These are phyloP conservation scores for Xylariaceae sp. DNA, from an alignment of 2,329 filamentous ascomycete genomes.

Conservation along the genomic window DNA sequence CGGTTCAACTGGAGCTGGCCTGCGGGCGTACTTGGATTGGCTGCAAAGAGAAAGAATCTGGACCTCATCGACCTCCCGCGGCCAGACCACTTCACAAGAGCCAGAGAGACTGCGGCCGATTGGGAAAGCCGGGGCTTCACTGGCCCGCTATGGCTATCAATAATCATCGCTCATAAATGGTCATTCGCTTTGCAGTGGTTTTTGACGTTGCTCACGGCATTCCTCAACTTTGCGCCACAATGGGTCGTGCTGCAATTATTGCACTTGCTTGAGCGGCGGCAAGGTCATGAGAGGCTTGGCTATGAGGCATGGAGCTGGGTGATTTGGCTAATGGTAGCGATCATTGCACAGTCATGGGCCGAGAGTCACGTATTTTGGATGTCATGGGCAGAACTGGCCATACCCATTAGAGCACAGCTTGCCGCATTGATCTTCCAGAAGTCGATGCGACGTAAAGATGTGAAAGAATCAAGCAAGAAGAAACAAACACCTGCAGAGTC, in stretches of 20 bases:
- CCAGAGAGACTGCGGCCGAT: conserved; percentile 43
- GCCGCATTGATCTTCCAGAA: conserved; percentile 73
- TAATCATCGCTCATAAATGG: conserved; percentile 54
- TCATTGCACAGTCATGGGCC: conserved; percentile 54
- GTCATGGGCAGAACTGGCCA: conserved; percentile 55
- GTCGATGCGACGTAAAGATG: conserved; percentile 71
- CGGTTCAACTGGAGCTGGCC: conserved; percentile 67
- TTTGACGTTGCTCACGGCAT: conserved; percentile 48
- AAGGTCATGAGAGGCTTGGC: conserved; percentile 39
- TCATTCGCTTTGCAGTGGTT: conserved; percentile 55
- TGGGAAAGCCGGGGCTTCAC: conserved; percentile 46
- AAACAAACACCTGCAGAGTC: conserved; percentile 32
- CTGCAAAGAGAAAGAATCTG: conserved; percentile 54
- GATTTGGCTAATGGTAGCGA: conserved; percentile 55
- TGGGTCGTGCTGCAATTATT: conserved; percentile 65
- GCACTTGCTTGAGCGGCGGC: conserved; percentile 55
- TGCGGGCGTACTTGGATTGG: conserved; percentile 46
- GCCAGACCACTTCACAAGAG: conserved; percentile 51
- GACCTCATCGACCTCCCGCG: conserved; percentile 59
- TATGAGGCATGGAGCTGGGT: conserved; percentile 65
- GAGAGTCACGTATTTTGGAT: conserved; percentile 66
- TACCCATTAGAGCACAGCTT: conserved; percentile 66
- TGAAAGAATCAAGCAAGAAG: conserved; percentile 58
- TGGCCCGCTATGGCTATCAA: conserved; percentile 53
- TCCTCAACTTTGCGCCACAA: conserved; percentile 67